These are phyloP conservation scores for Panicum virgatum DNA, from an alignment of 202 grass and related monocot genomes.

Conservation along the genomic window DNA sequence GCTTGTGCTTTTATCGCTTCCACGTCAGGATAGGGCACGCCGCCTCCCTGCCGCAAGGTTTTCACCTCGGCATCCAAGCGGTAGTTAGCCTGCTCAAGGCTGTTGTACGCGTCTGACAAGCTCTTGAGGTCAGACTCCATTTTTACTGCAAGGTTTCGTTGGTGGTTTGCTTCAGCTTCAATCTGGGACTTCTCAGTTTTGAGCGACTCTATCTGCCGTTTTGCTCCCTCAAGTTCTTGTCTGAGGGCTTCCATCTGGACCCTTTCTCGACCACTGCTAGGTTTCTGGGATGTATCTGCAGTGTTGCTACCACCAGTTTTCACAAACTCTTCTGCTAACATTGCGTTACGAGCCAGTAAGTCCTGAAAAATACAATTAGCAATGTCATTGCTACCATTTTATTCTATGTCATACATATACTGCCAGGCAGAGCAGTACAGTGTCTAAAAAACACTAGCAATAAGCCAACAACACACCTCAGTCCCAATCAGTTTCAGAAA, in stretches of 20 bases:
- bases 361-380: constrained; percentile 62
- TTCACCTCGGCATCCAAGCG: constrained; percentile 70
- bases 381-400: constrained; percentile 29
- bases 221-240: constrained; percentile 77
- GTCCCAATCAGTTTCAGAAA: not conserved
- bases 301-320: constrained; percentile 51
- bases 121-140: constrained; percentile 94
- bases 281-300: constrained; percentile 58
- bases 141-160: constrained; percentile 73
- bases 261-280: constrained; percentile 70
- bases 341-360: constrained; percentile 79
- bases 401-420: not conserved
- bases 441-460: not conserved
- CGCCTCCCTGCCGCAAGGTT: constrained; percentile 62
- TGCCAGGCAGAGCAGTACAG: constrained; percentile 16
- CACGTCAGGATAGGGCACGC: constrained; percentile 52
- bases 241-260: constrained; percentile 79
- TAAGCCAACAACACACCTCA: constrained; percentile 13
- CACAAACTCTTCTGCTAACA: constrained; percentile 91
- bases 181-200: constrained; percentile 69
- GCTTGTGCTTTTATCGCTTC: constrained; percentile 73
- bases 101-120: constrained; percentile 94
- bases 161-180: constrained; percentile 73
- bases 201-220: constrained; percentile 58
- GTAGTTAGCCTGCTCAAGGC: constrained; percentile 84